These are phyloP conservation scores for Pythium monospermum DNA, from an alignment of 352 stramenopile species.

Conservation along the genomic window DNA sequence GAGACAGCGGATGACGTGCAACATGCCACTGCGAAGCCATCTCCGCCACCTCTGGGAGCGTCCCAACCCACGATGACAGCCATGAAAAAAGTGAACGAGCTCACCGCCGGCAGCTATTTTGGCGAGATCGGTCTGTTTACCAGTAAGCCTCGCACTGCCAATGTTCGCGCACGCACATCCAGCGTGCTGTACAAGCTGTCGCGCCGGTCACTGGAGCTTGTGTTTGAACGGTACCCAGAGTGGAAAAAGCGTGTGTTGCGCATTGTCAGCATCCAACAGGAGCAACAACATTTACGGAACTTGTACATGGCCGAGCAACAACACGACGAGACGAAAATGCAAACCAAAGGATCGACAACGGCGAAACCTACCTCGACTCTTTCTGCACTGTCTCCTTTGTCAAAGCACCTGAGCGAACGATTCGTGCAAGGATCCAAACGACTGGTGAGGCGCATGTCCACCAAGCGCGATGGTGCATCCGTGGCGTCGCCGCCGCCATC, in stretches of 20 bases:
- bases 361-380: background rate
- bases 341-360: background rate
- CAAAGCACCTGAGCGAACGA: background rate
- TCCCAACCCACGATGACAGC: background rate
- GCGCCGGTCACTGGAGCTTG: conserved; percentile 39
- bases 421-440: background rate
- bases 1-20: conserved; percentile 13
- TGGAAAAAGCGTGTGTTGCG: conserved; percentile 58
- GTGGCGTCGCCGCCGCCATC: background rate
- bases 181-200: conserved; percentile 56
- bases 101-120: conserved; percentile 47
- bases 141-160: conserved; percentile 37
- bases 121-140: conserved; percentile 52
- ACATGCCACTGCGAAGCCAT: too few relatives aligned
- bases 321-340: conserved; percentile 22
- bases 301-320: conserved; percentile 60
- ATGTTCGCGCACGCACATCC: conserved; percentile 42
- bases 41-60: too few relatives aligned
- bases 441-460: background rate
- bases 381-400: too few relatives aligned
- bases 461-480: background rate
- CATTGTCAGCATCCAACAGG: conserved; percentile 47
- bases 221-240: conserved; percentile 59
- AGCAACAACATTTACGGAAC: conserved; percentile 48
- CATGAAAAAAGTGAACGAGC: conserved; percentile 57